phyloP scores from a whole-genome alignment of 2,329 filamentous ascomycete genomes.

The Fusarium sp. region DNA sequence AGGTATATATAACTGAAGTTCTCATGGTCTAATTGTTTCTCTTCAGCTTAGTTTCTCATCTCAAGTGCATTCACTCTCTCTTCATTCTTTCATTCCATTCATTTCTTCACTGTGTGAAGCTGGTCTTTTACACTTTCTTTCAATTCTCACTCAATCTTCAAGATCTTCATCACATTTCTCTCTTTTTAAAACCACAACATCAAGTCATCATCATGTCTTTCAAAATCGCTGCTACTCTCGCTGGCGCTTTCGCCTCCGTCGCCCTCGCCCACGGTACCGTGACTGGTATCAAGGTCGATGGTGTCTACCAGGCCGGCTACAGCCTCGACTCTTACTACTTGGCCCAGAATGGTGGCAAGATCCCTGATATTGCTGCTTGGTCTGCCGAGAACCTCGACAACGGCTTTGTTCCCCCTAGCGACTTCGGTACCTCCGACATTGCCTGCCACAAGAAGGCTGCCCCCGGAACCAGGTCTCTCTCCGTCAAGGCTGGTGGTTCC shows the following conservation, averaged over 20 bases:
- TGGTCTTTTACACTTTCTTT: slow-evolving; percentile 40
- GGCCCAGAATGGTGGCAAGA: slow-evolving; percentile 34
- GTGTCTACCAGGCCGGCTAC: slow-evolving; percentile 36
- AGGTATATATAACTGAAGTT: slow-evolving; percentile 29
- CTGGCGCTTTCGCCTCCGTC: slow-evolving; percentile 42
- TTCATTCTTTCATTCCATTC: slow-evolving; percentile 38
- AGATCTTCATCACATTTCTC: background rate
- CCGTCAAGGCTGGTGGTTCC: slow-evolving; percentile 58
- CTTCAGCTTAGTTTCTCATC: slow-evolving; percentile 38
- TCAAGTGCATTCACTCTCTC: slow-evolving; percentile 31
- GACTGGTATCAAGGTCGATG: slow-evolving; percentile 45
- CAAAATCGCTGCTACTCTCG: slow-evolving; percentile 35
- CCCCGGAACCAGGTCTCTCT: slow-evolving; percentile 51
- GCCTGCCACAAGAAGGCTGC: slow-evolving; percentile 61
- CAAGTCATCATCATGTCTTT: slow-evolving; percentile 43
- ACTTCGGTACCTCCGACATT: slow-evolving; percentile 58
- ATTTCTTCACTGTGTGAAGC: slow-evolving; percentile 51
- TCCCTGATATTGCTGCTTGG: slow-evolving; percentile 55
- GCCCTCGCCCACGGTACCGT: slow-evolving; percentile 46
- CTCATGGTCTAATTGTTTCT: background rate
- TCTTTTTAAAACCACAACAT: background rate
- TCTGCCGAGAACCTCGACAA: slow-evolving; percentile 61
- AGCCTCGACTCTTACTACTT: slow-evolving; percentile 42
- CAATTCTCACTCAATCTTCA: background rate
- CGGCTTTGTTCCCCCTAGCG: slow-evolving; percentile 63